Evolutionary conservation across 2,329 filamentous ascomycete genomes (phyloP).

Genomic region (Thielaviopsis ethacetica): DNA sequence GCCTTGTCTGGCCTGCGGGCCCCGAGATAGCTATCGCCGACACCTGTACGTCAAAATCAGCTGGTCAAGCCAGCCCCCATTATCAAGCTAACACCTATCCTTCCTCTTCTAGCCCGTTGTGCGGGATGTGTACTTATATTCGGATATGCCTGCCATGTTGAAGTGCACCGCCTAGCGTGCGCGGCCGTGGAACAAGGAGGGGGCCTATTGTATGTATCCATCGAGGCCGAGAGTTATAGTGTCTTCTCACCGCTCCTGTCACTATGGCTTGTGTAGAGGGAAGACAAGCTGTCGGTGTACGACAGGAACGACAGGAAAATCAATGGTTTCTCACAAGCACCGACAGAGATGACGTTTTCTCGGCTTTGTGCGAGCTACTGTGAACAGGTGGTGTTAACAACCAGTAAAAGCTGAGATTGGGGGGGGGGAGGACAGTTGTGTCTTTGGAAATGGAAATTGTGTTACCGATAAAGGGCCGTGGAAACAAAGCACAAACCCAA

Average conservation of each 20-base stretch:
- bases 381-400: neutral
- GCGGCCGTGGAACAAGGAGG: too few species aligned
- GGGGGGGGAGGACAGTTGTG: too few species aligned
- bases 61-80: neutral
- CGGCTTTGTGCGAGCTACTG: neutral
- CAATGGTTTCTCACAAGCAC: neutral
- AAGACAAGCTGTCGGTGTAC: neutral
- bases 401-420: neutral
- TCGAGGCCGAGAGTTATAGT: neutral
- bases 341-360: neutral
- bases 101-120: neutral
- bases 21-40: too few species aligned
- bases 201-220: too few species aligned
- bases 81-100: neutral
- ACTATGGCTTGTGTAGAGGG: neutral
- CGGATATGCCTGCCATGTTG: neutral
- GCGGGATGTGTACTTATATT: neutral
- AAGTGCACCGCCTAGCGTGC: neutral
- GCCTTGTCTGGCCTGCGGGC: neutral
- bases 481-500: neutral
- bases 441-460: neutral
- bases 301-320: neutral
- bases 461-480: neutral
- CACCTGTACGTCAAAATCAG: neutral
- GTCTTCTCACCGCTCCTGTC: neutral